Conservation (phyloP, 1,284 basidiomycete species). For the Boletus smithii region DNA sequence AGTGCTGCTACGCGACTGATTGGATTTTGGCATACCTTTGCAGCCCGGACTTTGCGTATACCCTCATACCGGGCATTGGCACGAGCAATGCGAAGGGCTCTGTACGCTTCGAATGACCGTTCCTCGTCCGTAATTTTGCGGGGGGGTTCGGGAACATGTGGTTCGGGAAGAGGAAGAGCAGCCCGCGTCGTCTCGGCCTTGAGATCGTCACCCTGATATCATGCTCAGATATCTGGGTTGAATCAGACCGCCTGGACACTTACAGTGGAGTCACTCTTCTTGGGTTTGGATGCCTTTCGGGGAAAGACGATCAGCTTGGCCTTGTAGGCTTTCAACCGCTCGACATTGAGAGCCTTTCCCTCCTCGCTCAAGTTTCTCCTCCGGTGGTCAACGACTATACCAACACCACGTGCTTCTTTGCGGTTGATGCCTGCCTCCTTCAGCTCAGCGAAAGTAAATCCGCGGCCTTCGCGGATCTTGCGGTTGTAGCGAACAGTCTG, state of each 20-base stretch:
- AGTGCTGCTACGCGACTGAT: slow-evolving; percentile 5
- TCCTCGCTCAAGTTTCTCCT: slow-evolving; percentile 97
- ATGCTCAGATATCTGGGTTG: slow-evolving; percentile 4
- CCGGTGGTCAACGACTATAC: slow-evolving; percentile 96
- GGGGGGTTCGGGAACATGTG: slow-evolving; percentile 77
- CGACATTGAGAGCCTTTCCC: slow-evolving; percentile 94
- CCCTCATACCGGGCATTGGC: slow-evolving; percentile 86
- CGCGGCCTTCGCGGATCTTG: slow-evolving; percentile 95
- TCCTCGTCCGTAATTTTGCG: slow-evolving; percentile 94
- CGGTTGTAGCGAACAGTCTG: slow-evolving; percentile 99
- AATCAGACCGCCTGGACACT: slow-evolving; percentile 32
- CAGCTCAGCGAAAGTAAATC: slow-evolving; percentile 94
- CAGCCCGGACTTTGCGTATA: slow-evolving; percentile 74
- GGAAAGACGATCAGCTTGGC: slow-evolving; percentile 88
- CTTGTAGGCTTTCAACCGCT: slow-evolving; percentile 95
- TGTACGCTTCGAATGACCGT: slow-evolving; percentile 86
- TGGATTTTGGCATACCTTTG: slow-evolving; percentile 58
- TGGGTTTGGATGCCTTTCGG: slow-evolving; percentile 92
- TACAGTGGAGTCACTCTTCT: slow-evolving; percentile 90
- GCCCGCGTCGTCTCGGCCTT: slow-evolving; percentile 75
- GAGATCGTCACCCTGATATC: slow-evolving; percentile 76
- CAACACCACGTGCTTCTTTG: slow-evolving; percentile 92
- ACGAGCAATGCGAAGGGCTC: slow-evolving; percentile 84
- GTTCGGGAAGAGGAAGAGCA: slow-evolving; percentile 65
- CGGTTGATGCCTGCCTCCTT: slow-evolving; percentile 95